Base-by-base conservation (phyloP, 305 asterid species). In the Fraxinus platypoda region DNA sequence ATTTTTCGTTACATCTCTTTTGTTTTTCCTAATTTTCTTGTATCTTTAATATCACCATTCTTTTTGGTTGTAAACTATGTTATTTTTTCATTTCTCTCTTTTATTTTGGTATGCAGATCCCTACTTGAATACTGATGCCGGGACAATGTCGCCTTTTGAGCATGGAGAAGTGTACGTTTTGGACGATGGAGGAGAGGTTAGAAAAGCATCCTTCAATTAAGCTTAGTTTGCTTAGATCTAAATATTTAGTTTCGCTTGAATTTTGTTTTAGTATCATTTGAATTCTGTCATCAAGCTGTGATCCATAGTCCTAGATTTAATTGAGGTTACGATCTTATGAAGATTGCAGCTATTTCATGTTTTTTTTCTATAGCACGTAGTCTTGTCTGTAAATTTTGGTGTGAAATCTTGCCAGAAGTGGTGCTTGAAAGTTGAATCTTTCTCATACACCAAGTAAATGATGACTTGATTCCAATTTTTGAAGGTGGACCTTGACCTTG, bases 401-500 rank as follows among this genome's bases (percentile, higher is more conserved):
- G 37, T 19, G 68, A 35, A 38, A 80, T 76, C 37, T 86, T 71
- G 37, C 23, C 9, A n/a, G 75, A 35, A 11, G 9, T 49, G 68
- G 62, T 68, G 59, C 75, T 81, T 41, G 78, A 38, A 57, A 25
- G 0, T 85, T 82, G 62, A 59, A 4, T 85, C 23, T 81, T 62
- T 11, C 21, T 26, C 80, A 38, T 73, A 26, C 17, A 7, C 28
- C 46, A 71, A 79, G 30, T 78, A 31, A 77, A 83, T 74, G 3
- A 57, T 86, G 82, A 87, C 80, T 38, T 87, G 28, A 79, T 80
- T 85, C 75, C 83, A 26, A 2, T 75, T 81, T 71, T 41, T 88
- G 87, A 83, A 93, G 99, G 99, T 95, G 94, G 99, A 95, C 88
- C 91, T 95, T 85, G 99, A 95, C 91, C 97, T 95, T 57, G 99